These are phyloP conservation scores for Microcyclosporella mali DNA, from an alignment of 2,329 filamentous ascomycete species.

Conservation along the genomic window DNA sequence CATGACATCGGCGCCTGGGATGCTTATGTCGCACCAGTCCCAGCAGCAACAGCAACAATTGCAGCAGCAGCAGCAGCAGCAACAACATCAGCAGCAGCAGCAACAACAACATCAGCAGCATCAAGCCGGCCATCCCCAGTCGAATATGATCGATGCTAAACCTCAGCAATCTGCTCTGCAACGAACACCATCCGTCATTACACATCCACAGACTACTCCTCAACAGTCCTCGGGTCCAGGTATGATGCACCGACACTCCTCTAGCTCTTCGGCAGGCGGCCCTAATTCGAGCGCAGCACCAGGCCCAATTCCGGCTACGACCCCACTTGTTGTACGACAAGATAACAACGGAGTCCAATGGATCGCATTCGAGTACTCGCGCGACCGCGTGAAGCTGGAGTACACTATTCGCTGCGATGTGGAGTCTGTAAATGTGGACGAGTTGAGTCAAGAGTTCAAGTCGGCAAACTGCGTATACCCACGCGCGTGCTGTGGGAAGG, in stretches of 20 bases:
- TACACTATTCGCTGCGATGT: slow-evolving; percentile 98
- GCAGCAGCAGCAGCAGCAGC: slow-evolving; percentile 31
- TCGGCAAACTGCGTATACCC: slow-evolving; percentile 98
- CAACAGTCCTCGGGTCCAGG: slow-evolving; percentile 29
- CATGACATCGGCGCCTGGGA: slow-evolving; percentile 45
- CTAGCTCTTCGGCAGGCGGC: slow-evolving; percentile 35
- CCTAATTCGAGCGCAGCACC: slow-evolving; percentile 87
- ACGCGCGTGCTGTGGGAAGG: slow-evolving; percentile 86
- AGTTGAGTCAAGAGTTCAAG: slow-evolving; percentile 82
- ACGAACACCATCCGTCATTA: slow-evolving; percentile 21
- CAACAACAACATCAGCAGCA: slow-evolving; percentile 22
- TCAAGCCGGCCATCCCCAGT: slow-evolving; percentile 22
- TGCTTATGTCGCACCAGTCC: slow-evolving; percentile 52
- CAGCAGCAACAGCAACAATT: slow-evolving; percentile 25
- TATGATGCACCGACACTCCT: slow-evolving; percentile 20
- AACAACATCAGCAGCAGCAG: slow-evolving; percentile 32
- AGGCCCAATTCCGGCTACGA: slow-evolving; percentile 93
- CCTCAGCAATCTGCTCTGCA: slow-evolving; percentile 22
- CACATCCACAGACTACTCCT: slow-evolving; percentile 23
- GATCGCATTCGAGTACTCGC: slow-evolving; percentile 98
- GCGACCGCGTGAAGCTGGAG: slow-evolving; percentile 97
- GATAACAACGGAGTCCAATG: slow-evolving; percentile 96
- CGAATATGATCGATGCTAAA: slow-evolving; percentile 22
- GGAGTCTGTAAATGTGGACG: slow-evolving; percentile 89
- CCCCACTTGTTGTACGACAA: slow-evolving; percentile 85